Evolutionary conservation across 805 yeast species (phyloP).

Genomic region (Kluyveromyces siamensis): DNA sequence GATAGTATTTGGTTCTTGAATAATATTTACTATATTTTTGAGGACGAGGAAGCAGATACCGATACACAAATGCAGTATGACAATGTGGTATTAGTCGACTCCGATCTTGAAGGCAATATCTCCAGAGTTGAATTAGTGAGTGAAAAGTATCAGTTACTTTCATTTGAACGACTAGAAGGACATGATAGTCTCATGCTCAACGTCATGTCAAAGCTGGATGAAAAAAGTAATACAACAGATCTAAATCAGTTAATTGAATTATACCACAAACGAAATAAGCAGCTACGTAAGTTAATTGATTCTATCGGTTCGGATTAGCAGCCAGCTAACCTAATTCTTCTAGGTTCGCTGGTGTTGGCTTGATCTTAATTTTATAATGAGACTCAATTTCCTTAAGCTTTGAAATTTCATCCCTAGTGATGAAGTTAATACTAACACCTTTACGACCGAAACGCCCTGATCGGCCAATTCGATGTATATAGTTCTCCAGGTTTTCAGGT

Average conservation of each 20-base stretch:
- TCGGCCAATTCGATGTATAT: conserved; percentile 96
- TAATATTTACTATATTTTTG: conserved; percentile 24
- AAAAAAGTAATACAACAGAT: background rate
- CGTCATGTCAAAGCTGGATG: conserved; percentile 22
- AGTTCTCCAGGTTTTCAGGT: conserved; percentile 85
- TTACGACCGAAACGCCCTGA: conserved; percentile 98
- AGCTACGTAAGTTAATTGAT: conserved; percentile 15
- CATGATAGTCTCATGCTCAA: conserved; percentile 15
- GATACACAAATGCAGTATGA: conserved; percentile 11
- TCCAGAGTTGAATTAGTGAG: conserved; percentile 19
- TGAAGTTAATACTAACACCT: conserved; percentile 94
- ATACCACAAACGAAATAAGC: conserved; percentile 22
- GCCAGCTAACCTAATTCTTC: conserved; percentile 33
- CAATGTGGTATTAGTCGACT: conserved; percentile 19
- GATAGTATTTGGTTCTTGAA: conserved; percentile 19
- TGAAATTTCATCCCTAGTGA: conserved; percentile 69
- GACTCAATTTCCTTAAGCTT: conserved; percentile 79
- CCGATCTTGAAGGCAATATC: conserved; percentile 13
- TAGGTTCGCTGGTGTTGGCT: conserved; percentile 81
- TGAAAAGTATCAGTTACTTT: conserved; percentile 19
- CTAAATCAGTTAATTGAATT: conserved; percentile 16
- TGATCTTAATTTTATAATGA: conserved; percentile 82
- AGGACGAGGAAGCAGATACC: conserved; percentile 18
- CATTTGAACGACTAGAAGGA: conserved; percentile 7
- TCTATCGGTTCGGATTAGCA: conserved; percentile 7